Evolutionary conservation across 2,329 filamentous ascomycete genomes (phyloP).

Genomic region (Westerdykella sp.): DNA sequence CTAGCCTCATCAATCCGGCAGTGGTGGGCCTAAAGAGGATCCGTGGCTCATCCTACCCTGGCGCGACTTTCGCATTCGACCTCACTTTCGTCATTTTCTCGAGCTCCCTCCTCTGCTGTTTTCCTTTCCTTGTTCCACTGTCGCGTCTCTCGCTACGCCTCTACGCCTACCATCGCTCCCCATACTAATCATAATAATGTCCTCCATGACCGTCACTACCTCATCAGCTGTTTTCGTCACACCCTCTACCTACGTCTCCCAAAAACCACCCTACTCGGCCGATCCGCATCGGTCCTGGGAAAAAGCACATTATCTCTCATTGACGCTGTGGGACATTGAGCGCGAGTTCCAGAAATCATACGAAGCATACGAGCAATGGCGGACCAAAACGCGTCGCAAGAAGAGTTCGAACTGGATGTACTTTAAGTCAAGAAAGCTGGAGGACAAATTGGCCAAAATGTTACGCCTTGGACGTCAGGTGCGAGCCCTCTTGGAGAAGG

Average conservation of each 20-base stretch:
- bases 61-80: neutral
- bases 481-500: conserved; percentile 21
- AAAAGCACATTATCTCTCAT: conserved; percentile 24
- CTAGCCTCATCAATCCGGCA: neutral
- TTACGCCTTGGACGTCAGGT: conserved; percentile 24
- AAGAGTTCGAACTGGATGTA: conserved; percentile 19
- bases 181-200: too few relatives aligned
- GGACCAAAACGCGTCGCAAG: conserved; percentile 13
- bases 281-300: conserved; percentile 11
- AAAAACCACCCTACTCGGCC: too few relatives aligned
- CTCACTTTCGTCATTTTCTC: conserved; percentile 1
- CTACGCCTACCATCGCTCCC: too few relatives aligned
- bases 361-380: conserved; percentile 30
- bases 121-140: conserved; percentile 2
- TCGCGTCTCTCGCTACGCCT: neutral
- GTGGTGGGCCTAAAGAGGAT: neutral
- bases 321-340: conserved; percentile 33
- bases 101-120: neutral
- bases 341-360: conserved; percentile 30
- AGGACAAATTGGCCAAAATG: conserved; percentile 23
- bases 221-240: too few relatives aligned
- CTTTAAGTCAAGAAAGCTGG: conserved; percentile 17
- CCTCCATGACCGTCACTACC: too few relatives aligned
- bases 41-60: neutral
- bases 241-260: too few relatives aligned